Base-by-base conservation (phyloP, 2,329 filamentous ascomycete species). In the Knufia fluminis region DNA sequence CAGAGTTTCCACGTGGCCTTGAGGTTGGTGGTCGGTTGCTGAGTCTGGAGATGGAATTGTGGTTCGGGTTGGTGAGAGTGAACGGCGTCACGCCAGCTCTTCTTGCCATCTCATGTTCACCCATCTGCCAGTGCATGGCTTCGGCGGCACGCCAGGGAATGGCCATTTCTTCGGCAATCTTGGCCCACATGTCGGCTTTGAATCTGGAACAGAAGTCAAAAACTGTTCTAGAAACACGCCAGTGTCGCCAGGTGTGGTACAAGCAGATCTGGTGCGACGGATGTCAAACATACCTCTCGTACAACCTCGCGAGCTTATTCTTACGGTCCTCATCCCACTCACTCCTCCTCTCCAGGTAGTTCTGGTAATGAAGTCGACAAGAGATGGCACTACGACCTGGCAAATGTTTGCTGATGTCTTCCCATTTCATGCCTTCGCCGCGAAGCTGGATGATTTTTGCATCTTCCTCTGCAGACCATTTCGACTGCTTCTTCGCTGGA, bases 241-340 rank as follows among this genome's bases (percentile, higher is more conserved):
- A 42, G 20, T 14, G 39, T 22, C 20, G 8, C 20, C 19, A 16
- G 10, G 22, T 19, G 46, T 48, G 24, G 46, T 32, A 48, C 35
- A 41, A 48, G 19, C 19, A 36, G 49, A 53, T 50, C 44, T 51
- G 47, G 57, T 57, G 50, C 52, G 49, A 58, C 56, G 54, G 54
- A 52, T 54, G 53, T 55, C 56, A 51, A 24, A 70, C 77, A 60
- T 77, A 96, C 91, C 92, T 86, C 71, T 96, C 90, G 66, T 97
- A 97, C 38, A 97, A 77, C 61, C 90, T 79, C 32, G 91, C 91
- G 45, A 97, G 81, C 71, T 94, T 96, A 70, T 96, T 94, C 72
- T 96, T 97, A 65, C 88, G 85, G 67, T 97, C 91, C 63, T 97
- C 92, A 62, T 96, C 89, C 90, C 91, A 97, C 64, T 94, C 88